Percentiles rank a stretch among this genome's conserved stretches.
These are phyloP conservation scores for Tuctoria greenei DNA, from an alignment of 176 grass and related monocot species.

Conservation along the genomic window DNA sequence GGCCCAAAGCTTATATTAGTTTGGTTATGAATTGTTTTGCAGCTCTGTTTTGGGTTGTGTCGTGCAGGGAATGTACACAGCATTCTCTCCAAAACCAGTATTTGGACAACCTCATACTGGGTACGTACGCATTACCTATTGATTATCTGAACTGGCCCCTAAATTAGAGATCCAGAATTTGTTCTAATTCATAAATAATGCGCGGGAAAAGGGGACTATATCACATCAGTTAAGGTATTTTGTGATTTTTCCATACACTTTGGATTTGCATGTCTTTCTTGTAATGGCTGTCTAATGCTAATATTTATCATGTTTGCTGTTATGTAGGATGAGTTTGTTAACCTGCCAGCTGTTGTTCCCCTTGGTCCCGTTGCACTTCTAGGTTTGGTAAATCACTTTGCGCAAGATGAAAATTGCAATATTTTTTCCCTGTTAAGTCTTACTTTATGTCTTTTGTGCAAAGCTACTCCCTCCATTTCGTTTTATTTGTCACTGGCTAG, in stretches of 20 bases:
- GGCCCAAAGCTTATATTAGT: neutral
- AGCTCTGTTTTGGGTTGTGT: neutral
- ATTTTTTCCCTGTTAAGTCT: neutral
- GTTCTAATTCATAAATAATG: neutral
- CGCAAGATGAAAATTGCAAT: neutral
- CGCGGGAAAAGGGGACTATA: neutral
- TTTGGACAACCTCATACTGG: conserved; percentile 93
- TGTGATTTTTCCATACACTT: neutral
- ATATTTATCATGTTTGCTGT: conserved; percentile 21
- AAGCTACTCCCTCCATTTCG: neutral
- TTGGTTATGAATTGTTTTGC: neutral
- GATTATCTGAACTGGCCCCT: neutral
- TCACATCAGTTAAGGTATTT: neutral
- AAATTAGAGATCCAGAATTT: neutral
- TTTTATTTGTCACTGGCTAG: too few relatives aligned
- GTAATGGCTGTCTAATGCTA: neutral
- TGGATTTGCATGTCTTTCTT: neutral
- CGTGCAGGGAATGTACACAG: conserved; percentile 78
- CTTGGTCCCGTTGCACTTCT: conserved; percentile 81
- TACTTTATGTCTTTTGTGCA: neutral
- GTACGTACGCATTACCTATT: conserved; percentile 32
- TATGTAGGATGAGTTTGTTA: conserved; percentile 82
- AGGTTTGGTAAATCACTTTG: conserved; percentile 79
- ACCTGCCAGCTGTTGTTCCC: conserved; percentile 73
- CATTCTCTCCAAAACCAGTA: conserved; percentile 61